Base-by-base conservation (phyloP, 2,329 filamentous ascomycete genomes). In the Dactylellina leptospora region DNA sequence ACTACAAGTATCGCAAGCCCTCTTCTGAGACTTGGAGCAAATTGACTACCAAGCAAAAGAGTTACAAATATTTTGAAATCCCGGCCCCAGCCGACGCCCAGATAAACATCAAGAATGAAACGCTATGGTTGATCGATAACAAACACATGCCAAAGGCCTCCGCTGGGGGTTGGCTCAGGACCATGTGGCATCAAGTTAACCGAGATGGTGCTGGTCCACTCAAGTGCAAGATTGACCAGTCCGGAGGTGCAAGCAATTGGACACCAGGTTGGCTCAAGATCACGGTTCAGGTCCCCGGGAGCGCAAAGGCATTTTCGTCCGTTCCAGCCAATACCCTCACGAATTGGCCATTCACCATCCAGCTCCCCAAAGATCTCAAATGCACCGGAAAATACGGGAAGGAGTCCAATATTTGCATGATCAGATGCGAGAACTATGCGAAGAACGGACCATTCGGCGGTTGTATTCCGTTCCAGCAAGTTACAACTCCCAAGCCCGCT, bases 391-490 rank as follows among this genome's bases (percentile, higher is more conserved):
- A 4, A 3, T 47, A 40, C 16, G 48, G 40, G 1, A 22, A 22
- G 6, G 2, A 20, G 23, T 25, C 23, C 8, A 63, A 55, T 33
- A 36, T 64, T 36, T 64, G 60, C 48, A 47, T 64, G 38, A 25
- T 64, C 36, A 38, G 60, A 23, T 64, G 50, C 30, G 48, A 64
- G 30, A 64, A 64, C 27, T 36, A n/a, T 11, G 60, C 60, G 9
- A 45, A 36, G 18, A 64, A 64, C 11, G 60, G 60, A 0, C 60
- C 36, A 0, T 64, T 56, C 38, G 61, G 51, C 10, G 55, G 42
- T 1, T 60, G 55, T 23, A 18, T 60, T 40, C 42, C 42, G 11
- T 60, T 60, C 42, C 42, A 48, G 11, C n/a, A 48, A 4, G 36
- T 56, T 4, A 9, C 30, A 3, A 44, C 13, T 18, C n/a, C 27